These are phyloP conservation scores for Rhododendron ferrugineum DNA, from an alignment of 148 eudicot genomes.

Conservation along the genomic window DNA sequence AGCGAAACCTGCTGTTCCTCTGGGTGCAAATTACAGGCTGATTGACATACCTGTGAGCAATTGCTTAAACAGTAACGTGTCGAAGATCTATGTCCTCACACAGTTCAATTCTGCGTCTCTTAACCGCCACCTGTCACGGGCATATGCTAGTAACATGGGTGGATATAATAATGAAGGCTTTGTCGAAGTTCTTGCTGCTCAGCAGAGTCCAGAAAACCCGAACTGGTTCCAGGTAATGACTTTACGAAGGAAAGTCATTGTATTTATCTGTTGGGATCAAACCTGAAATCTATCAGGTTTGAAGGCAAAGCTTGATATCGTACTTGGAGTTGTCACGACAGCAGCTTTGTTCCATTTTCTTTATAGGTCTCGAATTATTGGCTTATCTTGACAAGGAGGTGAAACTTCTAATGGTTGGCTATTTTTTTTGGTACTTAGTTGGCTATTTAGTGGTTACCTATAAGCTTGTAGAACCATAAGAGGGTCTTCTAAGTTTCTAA, in stretches of 20 bases:
- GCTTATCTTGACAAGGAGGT: neutral
- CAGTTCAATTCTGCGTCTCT: conserved; percentile 97
- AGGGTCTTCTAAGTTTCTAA: neutral
- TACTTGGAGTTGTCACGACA: neutral
- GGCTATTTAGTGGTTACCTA: neutral
- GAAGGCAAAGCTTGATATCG: neutral
- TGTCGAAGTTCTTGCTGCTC: conserved; percentile 96
- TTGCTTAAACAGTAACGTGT: conserved; percentile 79
- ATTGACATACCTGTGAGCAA: conserved; percentile 95
- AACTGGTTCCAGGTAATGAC: conserved; percentile 85
- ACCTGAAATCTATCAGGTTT: neutral
- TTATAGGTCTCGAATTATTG: neutral
- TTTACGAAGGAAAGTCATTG: neutral
- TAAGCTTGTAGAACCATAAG: neutral
- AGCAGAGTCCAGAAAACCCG: conserved; percentile 95
- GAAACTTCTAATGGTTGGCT: neutral
- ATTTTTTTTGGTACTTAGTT: neutral
- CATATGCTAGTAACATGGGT: conserved; percentile 87
- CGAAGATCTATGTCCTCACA: conserved; percentile 87
- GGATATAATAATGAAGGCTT: conserved; percentile 93
- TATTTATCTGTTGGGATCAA: neutral
- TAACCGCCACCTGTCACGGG: conserved; percentile 80
- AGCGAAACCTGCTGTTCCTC: conserved; percentile 92
- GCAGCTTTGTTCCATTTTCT: neutral
- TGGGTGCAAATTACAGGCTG: conserved; percentile 84